phyloP scores from a whole-genome alignment of 2,329 filamentous ascomycete species.

The Ophiostoma sp. region DNA sequence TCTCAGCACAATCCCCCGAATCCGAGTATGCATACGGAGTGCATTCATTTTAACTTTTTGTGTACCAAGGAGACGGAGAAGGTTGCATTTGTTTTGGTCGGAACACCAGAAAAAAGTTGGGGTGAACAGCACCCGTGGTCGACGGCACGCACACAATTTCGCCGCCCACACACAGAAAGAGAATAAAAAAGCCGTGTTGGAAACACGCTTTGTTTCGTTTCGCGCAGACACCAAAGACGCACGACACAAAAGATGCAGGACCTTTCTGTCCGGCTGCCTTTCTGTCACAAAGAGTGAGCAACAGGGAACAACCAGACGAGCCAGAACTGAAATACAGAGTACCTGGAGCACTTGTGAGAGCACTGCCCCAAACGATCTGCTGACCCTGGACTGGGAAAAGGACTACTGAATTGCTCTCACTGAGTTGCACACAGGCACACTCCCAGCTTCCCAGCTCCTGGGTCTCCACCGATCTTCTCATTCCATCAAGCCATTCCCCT shows the following conservation, averaged over 20 bases:
- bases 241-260: background rate
- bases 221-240: background rate
- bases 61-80: conserved; percentile 7
- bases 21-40: background rate
- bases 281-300: background rate
- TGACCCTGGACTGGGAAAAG: background rate
- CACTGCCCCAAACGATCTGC: conserved; percentile 18
- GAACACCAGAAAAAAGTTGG: conserved; percentile 2
- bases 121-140: background rate
- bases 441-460: background rate
- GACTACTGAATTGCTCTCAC: background rate
- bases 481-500: background rate
- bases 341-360: background rate
- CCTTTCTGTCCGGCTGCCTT: background rate
- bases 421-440: background rate
- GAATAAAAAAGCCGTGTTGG: background rate
- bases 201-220: conserved; percentile 21
- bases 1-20: conserved; percentile 8
- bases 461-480: background rate
- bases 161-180: background rate
- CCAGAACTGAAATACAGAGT: no score
- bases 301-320: background rate
- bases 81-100: conserved; percentile 2
- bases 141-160: background rate
- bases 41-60: background rate